Conservation (phyloP, 768 basidiomycete species). For the Leccinum incarnatum region DNA sequence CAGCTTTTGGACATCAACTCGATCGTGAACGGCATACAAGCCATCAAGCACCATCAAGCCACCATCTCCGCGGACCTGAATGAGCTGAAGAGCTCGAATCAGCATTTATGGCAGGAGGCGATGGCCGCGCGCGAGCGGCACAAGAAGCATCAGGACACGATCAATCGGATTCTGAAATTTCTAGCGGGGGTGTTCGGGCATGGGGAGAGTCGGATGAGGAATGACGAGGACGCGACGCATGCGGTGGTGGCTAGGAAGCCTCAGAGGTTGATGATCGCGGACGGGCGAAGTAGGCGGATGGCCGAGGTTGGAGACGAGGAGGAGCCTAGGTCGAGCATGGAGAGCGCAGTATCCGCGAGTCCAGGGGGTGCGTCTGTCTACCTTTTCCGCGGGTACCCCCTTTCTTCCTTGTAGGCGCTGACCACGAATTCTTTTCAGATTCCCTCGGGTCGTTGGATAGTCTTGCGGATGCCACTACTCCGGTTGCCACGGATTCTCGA, state of each 20-base stretch:
- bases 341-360: slow-evolving; percentile 23
- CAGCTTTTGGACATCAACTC: slow-evolving; percentile 75
- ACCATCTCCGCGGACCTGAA: slow-evolving; percentile 88
- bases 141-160: slow-evolving; percentile 93
- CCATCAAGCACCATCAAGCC: slow-evolving; percentile 89
- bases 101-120: slow-evolving; percentile 91
- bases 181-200: slow-evolving; percentile 88
- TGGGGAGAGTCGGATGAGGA: slow-evolving; percentile 37
- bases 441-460: slow-evolving; percentile 45
- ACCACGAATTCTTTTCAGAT: slow-evolving; percentile 24
- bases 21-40: slow-evolving; percentile 76
- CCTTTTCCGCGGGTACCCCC: background rate
- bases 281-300: slow-evolving; percentile 38
- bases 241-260: slow-evolving; percentile 49
- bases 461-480: slow-evolving; percentile 16
- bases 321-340: slow-evolving; percentile 31
- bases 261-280: slow-evolving; percentile 69
- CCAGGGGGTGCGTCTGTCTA: slow-evolving; percentile 10
- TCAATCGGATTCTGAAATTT: slow-evolving; percentile 93
- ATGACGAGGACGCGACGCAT: slow-evolving; percentile 34
- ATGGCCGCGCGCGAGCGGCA: slow-evolving; percentile 73
- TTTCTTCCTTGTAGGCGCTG: background rate
- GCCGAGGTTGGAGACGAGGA: slow-evolving; percentile 41
- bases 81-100: slow-evolving; percentile 83
- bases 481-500: slow-evolving; percentile 11